Evolutionary conservation across 2,329 filamentous ascomycete species (phyloP).

Genomic region (Fusarium pseudonygamai): DNA sequence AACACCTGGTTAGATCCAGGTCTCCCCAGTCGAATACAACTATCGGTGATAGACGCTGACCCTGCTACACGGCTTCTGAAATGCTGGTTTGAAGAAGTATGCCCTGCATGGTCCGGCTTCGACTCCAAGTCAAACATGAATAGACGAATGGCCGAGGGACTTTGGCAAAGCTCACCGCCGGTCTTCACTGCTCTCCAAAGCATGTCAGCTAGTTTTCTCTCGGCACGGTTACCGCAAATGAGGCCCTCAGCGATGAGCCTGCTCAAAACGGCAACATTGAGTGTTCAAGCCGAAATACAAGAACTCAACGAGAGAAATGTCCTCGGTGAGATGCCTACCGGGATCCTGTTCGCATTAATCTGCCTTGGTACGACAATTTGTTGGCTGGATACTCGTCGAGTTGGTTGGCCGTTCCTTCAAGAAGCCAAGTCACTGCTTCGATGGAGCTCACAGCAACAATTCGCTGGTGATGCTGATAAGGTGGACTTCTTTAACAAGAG

Average conservation of each 20-base stretch:
- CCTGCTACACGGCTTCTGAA: not conserved
- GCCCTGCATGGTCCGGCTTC: not conserved
- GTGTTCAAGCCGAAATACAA: not conserved
- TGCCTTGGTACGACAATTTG: not conserved
- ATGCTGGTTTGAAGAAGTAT: not conserved
- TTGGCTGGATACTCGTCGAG: not conserved
- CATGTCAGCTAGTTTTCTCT: not conserved
- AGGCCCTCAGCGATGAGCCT: not conserved
- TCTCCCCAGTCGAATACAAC: fast-evolving
- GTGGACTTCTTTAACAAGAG: not conserved
- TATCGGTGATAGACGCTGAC: fast-evolving
- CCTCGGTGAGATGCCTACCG: fast-evolving
- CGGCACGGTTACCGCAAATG: not conserved
- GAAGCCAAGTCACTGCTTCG: not conserved
- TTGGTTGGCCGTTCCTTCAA: not conserved
- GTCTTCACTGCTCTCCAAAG: not conserved
- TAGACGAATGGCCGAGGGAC: not conserved
- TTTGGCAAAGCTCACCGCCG: not conserved
- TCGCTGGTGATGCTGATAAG: not conserved
- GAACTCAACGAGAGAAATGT: not conserved
- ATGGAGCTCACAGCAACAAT: not conserved
- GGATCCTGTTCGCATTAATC: not conserved
- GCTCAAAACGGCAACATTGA: not conserved
- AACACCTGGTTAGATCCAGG: fast-evolving
- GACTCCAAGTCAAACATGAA: not conserved